Percentiles rank a stretch among this genome's conserved stretches.
Conservation (phyloP, 371 early-diverging fungal species). For the Mortierella sp. region DNA sequence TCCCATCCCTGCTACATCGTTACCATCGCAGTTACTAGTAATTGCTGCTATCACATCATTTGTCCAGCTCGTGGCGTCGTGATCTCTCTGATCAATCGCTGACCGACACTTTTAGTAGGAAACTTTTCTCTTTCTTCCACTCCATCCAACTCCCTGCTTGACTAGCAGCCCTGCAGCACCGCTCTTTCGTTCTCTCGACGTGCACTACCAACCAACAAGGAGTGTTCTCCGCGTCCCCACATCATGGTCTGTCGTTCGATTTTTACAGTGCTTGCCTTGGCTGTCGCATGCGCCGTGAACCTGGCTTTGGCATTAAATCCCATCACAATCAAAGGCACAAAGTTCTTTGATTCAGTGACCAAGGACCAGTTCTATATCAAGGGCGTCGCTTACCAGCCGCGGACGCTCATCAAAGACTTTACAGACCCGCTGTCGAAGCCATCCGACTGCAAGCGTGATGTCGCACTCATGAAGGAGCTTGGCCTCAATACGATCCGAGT, state of each 20-base stretch:
- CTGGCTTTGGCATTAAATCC: constrained; percentile 59
- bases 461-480: constrained; percentile 72
- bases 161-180: too few relatives aligned
- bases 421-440: constrained; percentile 74
- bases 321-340: constrained; percentile 74
- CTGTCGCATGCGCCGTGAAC: background rate
- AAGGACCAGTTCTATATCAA: constrained; percentile 83
- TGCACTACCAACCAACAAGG: too few relatives aligned
- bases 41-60: too few relatives aligned
- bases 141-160: too few relatives aligned
- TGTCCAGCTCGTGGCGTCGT: too few relatives aligned
- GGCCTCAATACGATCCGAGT: constrained; percentile 83
- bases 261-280: background rate
- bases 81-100: too few relatives aligned
- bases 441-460: constrained; percentile 73
- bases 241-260: constrained; percentile 11
- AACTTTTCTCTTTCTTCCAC: too few relatives aligned
- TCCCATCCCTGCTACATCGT: too few relatives aligned
- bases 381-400: constrained; percentile 85
- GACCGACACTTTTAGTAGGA: too few relatives aligned
- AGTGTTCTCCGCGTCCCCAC: too few relatives aligned
- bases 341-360: constrained; percentile 77
- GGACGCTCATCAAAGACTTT: constrained; percentile 26
- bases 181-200: too few relatives aligned
- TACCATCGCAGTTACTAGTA: too few relatives aligned